Percentiles rank a stretch among this genome's conserved stretches.
Evolutionary conservation across 441 rosid genomes (phyloP).

Genomic region (Euphorbia celastroides): DNA sequence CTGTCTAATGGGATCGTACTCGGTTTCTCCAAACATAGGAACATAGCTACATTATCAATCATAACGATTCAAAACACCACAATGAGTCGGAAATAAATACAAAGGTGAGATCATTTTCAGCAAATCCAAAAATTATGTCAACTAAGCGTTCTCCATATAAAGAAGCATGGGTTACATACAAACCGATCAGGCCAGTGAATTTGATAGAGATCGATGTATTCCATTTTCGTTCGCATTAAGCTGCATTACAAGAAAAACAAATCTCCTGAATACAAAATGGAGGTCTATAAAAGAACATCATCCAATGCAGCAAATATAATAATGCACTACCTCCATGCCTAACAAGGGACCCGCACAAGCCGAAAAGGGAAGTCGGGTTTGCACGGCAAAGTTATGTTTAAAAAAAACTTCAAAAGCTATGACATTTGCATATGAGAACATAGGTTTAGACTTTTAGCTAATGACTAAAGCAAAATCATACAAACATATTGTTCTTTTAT

Average conservation of each 20-base stretch:
- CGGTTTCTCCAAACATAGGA: constrained; percentile 64
- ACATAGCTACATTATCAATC: constrained; percentile 37
- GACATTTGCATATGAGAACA: neutral
- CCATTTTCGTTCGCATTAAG: constrained; percentile 38
- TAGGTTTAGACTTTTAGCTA: neutral
- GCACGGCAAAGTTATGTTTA: neutral
- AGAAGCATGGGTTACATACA: constrained; percentile 35
- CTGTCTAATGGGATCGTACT: constrained; percentile 42
- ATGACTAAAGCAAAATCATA: neutral
- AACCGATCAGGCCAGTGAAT: constrained; percentile 80
- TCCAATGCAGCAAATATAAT: neutral
- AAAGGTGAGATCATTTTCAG: neutral
- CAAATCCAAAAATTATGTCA: neutral
- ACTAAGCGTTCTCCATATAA: neutral
- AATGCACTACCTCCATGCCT: too few species aligned
- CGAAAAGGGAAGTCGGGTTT: too few species aligned
- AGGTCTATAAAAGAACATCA: neutral
- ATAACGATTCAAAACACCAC: constrained; percentile 3
- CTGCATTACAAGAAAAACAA: constrained; percentile 25
- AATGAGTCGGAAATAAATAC: neutral
- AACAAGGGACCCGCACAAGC: too few species aligned
- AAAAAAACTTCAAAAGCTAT: neutral
- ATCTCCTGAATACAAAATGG: neutral
- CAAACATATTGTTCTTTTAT: too few species aligned
- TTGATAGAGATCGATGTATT: constrained; percentile 60